Evolutionary conservation across 106 monocot genomes (phyloP).

Genomic region (Xerophyta viscosa): DNA sequence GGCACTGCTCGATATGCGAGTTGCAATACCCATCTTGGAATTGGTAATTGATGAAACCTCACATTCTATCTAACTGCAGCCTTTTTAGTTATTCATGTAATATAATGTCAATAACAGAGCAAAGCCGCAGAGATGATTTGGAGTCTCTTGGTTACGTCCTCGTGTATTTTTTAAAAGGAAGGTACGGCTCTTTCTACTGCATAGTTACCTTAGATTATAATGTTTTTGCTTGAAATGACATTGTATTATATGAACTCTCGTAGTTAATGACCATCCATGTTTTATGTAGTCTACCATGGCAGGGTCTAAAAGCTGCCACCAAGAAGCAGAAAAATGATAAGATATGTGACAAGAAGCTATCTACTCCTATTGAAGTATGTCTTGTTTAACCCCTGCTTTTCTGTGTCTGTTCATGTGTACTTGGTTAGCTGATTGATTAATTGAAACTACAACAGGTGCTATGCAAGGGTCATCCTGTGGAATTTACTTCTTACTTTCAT

Average conservation of each 20-base stretch:
- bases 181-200: constrained; percentile 27
- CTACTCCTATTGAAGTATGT: constrained; percentile 88
- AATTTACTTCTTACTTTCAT: constrained; percentile 97
- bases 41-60: constrained; percentile 43
- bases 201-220: no score
- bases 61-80: background rate
- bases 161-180: constrained; percentile 88
- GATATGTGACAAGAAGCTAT: constrained; percentile 92
- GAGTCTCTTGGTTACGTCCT: constrained; percentile 97
- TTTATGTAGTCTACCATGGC: constrained; percentile 89
- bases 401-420: background rate
- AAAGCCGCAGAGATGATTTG: constrained; percentile 97
- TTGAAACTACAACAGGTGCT: constrained; percentile 38
- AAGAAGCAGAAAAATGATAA: constrained; percentile 98
- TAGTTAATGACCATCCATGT: background rate
- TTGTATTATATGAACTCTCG: no score
- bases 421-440: background rate
- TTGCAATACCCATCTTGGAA: constrained; percentile 93
- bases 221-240: no score
- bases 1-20: constrained; percentile 98
- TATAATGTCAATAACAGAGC: constrained; percentile 31
- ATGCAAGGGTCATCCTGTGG: constrained; percentile 83
- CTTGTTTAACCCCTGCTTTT: background rate
- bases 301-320: constrained; percentile 92
- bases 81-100: background rate